A percentile compares a stretch with the other conserved stretches of the same genome.
Evolutionary conservation across 345 rosid species (phyloP).

Genomic region (Populus euphratica): DNA sequence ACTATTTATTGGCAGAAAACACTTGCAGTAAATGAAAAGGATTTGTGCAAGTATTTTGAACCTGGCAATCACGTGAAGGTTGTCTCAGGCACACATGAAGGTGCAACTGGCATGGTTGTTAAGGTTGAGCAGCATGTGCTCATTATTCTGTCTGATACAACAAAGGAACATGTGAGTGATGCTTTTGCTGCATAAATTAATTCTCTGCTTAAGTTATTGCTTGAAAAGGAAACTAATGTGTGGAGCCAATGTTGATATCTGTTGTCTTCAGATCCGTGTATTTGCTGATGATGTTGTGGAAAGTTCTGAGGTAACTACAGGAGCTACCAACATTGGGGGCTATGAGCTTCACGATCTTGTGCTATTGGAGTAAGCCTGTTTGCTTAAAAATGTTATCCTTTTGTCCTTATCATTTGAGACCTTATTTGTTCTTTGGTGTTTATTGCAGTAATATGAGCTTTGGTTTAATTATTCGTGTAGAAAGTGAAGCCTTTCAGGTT

Average conservation of each 20-base stretch:
- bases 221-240: not conserved
- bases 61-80: slow-evolving; percentile 98
- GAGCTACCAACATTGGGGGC: slow-evolving; percentile 79
- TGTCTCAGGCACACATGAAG: slow-evolving; percentile 87
- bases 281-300: slow-evolving; percentile 95
- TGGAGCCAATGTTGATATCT: slow-evolving; percentile 7
- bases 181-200: not conserved
- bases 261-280: slow-evolving; percentile 63
- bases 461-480: slow-evolving; percentile 92
- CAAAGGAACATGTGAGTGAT: slow-evolving; percentile 82
- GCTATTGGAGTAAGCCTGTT: slow-evolving; percentile 68
- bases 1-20: slow-evolving; percentile 50
- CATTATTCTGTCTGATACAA: slow-evolving; percentile 79
- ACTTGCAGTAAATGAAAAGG: slow-evolving; percentile 76
- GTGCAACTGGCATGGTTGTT: slow-evolving; percentile 96
- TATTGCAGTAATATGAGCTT: slow-evolving; percentile 75
- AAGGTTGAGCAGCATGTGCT: slow-evolving; percentile 97
- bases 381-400: slow-evolving; percentile 2
- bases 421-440: slow-evolving; percentile 19
- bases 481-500: slow-evolving; percentile 95
- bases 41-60: slow-evolving; percentile 91
- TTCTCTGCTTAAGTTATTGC: not conserved
- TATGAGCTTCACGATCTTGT: slow-evolving; percentile 97
- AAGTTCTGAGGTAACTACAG: slow-evolving; percentile 95
- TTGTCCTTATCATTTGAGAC: slow-evolving; percentile 1